These are phyloP conservation scores for Angophora floribunda DNA, from an alignment of 345 rosid genomes.

Conservation along the genomic window DNA sequence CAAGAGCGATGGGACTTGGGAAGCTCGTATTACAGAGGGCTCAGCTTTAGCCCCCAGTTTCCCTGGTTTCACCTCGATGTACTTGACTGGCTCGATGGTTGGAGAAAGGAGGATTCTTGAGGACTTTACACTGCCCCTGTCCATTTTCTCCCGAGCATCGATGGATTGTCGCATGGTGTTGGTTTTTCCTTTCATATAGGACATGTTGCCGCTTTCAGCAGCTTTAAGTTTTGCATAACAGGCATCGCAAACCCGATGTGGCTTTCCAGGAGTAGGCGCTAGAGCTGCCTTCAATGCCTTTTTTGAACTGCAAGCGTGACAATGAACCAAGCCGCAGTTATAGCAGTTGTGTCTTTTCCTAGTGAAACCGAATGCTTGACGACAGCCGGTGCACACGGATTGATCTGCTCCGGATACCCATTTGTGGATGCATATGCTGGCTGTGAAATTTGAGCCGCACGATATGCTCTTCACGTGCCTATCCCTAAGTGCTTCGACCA, in stretches of 20 bases:
- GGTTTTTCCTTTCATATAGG: conserved; percentile 23
- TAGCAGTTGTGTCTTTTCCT: conserved; percentile 94
- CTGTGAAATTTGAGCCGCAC: conserved; percentile 88
- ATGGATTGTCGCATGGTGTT: conserved; percentile 29
- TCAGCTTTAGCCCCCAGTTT: conserved; percentile 40
- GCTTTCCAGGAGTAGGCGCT: conserved; percentile 97
- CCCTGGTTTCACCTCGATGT: conserved; percentile 54
- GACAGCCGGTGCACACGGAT: conserved; percentile 85
- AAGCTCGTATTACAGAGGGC: conserved; percentile 45
- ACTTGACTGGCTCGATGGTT: conserved; percentile 61
- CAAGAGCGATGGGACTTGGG: conserved; percentile 64
- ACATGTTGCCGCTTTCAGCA: conserved; percentile 39
- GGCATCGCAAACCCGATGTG: conserved; percentile 92
- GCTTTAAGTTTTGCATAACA: conserved; percentile 83
- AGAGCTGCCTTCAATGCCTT: conserved; percentile 91
- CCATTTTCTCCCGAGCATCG: conserved; percentile 43
- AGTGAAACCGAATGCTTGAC: conserved; percentile 92
- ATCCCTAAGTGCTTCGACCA: conserved; percentile 79
- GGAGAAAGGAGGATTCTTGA: conserved; percentile 57
- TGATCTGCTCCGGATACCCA: conserved; percentile 97
- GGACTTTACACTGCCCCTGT: conserved; percentile 31
- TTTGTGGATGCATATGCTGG: conserved; percentile 87
- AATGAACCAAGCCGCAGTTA: conserved; percentile 86
- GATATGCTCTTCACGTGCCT: conserved; percentile 84
- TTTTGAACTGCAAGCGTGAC: conserved; percentile 94